These are phyloP conservation scores for Cylindricascospora bacillispora DNA, from an alignment of 1,139 yeast species.

Conservation along the genomic window DNA sequence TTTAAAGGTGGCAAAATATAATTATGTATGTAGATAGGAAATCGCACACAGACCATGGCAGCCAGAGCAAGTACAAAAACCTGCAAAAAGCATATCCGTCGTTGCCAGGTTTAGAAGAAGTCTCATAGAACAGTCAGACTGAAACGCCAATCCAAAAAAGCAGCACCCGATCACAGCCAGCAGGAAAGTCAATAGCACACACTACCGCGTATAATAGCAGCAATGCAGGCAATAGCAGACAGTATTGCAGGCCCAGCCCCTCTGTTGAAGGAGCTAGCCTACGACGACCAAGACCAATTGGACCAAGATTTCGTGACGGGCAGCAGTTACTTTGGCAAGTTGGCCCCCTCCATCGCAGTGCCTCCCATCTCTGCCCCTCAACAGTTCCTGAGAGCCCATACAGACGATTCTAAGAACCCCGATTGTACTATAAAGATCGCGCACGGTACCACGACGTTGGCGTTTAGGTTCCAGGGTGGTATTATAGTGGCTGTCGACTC, in stretches of 20 bases:
- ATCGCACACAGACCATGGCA: no score
- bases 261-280: constrained; percentile 16
- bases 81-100: no score
- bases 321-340: constrained; percentile 18
- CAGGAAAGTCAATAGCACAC: no score
- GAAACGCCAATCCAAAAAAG: no score
- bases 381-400: constrained; percentile 93
- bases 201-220: constrained; percentile 1
- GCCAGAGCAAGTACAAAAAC: no score
- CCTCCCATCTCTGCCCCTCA: constrained; percentile 89
- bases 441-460: constrained; percentile 96
- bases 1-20: no score
- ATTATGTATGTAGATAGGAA: no score
- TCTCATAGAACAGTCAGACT: no score
- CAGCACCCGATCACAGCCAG: no score
- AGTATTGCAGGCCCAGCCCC: constrained; percentile 13
- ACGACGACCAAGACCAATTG: constrained; percentile 24
- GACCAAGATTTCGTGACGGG: constrained; percentile 27
- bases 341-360: constrained; percentile 53
- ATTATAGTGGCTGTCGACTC: constrained; percentile 95
- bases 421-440: constrained; percentile 94
- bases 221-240: constrained; percentile 27
- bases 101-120: no score
- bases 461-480: constrained; percentile 93
- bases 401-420: constrained; percentile 85